Evolutionary conservation across 495 filamentous ascomycete species (phyloP), one percentile per base, ranked within the genome.

Genomic region (Hyphodiscus hymeniophilus): DNA sequence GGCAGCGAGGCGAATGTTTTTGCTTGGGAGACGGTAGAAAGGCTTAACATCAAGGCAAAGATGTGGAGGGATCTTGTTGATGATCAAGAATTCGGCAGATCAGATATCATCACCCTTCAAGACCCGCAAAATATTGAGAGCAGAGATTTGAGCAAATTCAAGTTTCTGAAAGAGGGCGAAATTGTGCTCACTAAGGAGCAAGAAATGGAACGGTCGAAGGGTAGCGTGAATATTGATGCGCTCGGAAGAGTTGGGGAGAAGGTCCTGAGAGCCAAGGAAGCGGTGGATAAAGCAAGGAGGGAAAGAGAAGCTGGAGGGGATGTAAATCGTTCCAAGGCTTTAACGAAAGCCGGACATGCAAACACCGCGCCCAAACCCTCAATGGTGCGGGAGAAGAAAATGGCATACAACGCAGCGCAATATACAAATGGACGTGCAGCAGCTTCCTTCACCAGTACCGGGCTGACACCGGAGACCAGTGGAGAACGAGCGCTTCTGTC

Each of bases 1-100:
- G 74, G 71, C 15, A 77, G 60, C 32, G 86, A 88, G 31, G 89
- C 87, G 28, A 97, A 97, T 67, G 94, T 95, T 6, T 99, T 95
- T 60, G 80, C 89, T 8, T 95, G 82, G 79, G 92, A 97, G 60
- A 99, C 92, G 2, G 76, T 97, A 10, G 88, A 97, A 63, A 75
- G 88, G 52, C 75, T 97, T 63, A 99, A 99, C 66, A 82, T 97
- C 65, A 99, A 97, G 70, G 79, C 90, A 42, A 99, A 95, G 77
- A 81, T 94, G 71, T 99, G 92, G 92, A 73, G 72, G 44, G 92
- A 99, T 65, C 67, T 99, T 4, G 81, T 97, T 13, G 87, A 80
- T 57, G 91, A 97, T 54, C 75, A 75, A 51, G 87, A 91, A 51
- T 99, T 99, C 57, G 74, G 74, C 34, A 79, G 94, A 46, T 87